Evolutionary conservation across 2,329 filamentous ascomycete species (phyloP), one percentile per base, ranked within the genome.

Genomic region (Esteya vermicola): DNA sequence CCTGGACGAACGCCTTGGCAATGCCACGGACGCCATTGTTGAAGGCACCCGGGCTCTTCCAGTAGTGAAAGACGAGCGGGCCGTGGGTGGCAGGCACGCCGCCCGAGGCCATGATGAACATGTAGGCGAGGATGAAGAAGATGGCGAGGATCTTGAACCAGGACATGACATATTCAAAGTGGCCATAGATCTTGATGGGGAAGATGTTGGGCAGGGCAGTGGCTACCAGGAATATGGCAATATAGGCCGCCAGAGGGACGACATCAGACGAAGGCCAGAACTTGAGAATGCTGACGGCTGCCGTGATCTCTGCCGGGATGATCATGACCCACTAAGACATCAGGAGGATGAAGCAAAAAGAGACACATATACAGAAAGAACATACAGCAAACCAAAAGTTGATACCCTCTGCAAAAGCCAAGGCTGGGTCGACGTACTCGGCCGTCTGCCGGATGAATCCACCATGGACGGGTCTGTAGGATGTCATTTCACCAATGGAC

Each of bases 401-500:
- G 63, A 63, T 67, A 8, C 64, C 61, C 13, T 70, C 49, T 2
- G 64, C 61, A 41, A 66, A 69, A 22, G 59, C 64, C 13, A 64
- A 53, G 4, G 62, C 60, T 35, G 61, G 59, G 41, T 66, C 62
- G 36, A 65, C 62, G 39, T 58, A 66, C 9, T 63, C 57, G 20
- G 59, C 54, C 4, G 64, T 63, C 31, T 67, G 69, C 12, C 65
- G 54, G 9, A 64, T 60, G 6, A 70, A 62, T 4, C 65, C 65
- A 12, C 68, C 66, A 22, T 70, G 60, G 45, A 75, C 54, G 6
- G 74, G 70, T 34, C 78, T 64, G 60, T 72, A 76, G 19, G 74
- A 65, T 14, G 72, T 70, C 59, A 78, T 70, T 53, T 74, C 70
- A 18, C 64, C 65, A 16, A 41, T 41, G 33, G 39, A 41, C 33